phyloP scores from a whole-genome alignment of 2,329 filamentous ascomycete genomes.

The Juglanconis juglandina region DNA sequence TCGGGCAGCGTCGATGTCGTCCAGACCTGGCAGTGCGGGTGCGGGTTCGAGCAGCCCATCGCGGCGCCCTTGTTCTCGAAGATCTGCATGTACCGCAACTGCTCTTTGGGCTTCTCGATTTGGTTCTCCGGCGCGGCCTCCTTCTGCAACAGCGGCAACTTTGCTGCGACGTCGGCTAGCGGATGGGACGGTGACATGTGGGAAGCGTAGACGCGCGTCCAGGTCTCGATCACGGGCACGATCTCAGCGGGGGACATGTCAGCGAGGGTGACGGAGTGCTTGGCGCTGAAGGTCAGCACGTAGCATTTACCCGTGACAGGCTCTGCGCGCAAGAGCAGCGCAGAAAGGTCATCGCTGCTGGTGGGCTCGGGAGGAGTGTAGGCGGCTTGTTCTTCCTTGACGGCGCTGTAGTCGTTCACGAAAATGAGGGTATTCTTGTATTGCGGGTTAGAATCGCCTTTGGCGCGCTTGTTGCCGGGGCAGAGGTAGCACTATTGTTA shows the following conservation, averaged over 20 bases:
- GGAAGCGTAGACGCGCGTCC: slow-evolving; percentile 84
- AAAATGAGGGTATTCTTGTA: slow-evolving; percentile 90
- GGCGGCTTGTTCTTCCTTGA: slow-evolving; percentile 86
- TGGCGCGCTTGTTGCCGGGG: slow-evolving; percentile 82
- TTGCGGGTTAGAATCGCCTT: slow-evolving; percentile 80
- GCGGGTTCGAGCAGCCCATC: slow-evolving; percentile 98
- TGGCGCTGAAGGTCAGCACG: slow-evolving; percentile 88
- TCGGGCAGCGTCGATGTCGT: slow-evolving; percentile 88
- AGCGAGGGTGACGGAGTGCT: slow-evolving; percentile 87
- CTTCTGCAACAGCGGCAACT: slow-evolving; percentile 35
- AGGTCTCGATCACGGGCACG: slow-evolving; percentile 78
- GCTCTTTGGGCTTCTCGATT: slow-evolving; percentile 58
- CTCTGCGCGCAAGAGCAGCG: slow-evolving; percentile 75
- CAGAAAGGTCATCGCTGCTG: slow-evolving; percentile 59
- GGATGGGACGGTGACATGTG: slow-evolving; percentile 73
- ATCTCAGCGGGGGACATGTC: slow-evolving; percentile 79
- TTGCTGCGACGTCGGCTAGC: slow-evolving; percentile 43
- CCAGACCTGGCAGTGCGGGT: slow-evolving; percentile 97
- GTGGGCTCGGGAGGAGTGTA: slow-evolving; percentile 50
- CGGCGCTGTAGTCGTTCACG: slow-evolving; percentile 95
- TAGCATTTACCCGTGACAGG: slow-evolving; percentile 94
- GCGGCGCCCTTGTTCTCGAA: slow-evolving; percentile 98
- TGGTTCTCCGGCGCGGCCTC: slow-evolving; percentile 34
- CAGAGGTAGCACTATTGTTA: slow-evolving; percentile 81
- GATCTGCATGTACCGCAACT: slow-evolving; percentile 97